These are phyloP conservation scores for Erodium maritimum DNA, from an alignment of 345 rosid species.

Conservation along the genomic window DNA sequence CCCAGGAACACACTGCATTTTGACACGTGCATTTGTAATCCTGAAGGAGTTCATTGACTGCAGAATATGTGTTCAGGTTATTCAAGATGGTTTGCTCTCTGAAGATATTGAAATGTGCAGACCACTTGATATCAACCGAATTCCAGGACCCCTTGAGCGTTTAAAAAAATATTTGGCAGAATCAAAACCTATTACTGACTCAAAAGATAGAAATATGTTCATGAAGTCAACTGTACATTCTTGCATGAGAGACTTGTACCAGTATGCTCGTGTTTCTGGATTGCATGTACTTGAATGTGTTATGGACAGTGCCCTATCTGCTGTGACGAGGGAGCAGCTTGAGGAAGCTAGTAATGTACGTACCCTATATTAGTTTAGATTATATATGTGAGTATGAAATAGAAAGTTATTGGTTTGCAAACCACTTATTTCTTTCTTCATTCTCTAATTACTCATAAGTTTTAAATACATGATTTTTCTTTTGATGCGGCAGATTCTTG, in stretches of 20 bases:
- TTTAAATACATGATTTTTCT: conserved; percentile 12
- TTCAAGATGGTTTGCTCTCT: conserved; percentile 58
- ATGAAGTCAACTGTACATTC: conserved; percentile 34
- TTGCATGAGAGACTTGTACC: conserved; percentile 76
- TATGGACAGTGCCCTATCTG: conserved; percentile 64
- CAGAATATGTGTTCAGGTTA: conserved; percentile 34
- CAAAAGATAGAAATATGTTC: conserved; percentile 25
- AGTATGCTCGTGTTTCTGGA: conserved; percentile 81
- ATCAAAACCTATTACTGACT: conserved; percentile 25
- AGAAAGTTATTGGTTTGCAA: conserved; percentile 1
- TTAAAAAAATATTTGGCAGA: conserved; percentile 42
- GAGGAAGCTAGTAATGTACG: conserved; percentile 85
- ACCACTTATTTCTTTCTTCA: conserved; percentile 8
- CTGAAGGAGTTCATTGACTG: not conserved
- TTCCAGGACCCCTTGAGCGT: conserved; percentile 56
- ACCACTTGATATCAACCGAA: conserved; percentile 39
- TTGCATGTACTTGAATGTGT: conserved; percentile 71
- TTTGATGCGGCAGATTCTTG: conserved; percentile 43
- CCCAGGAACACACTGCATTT: not conserved
- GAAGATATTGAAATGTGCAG: conserved; percentile 43
- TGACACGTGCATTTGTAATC: not conserved
- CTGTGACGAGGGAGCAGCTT: conserved; percentile 56
- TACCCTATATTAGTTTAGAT: conserved; percentile 14
- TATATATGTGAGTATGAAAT: conserved; percentile 6
- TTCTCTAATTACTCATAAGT: conserved; percentile 2